These are phyloP conservation scores for Cytospora chrysosperma DNA, from an alignment of 2,329 filamentous ascomycete genomes.

Conservation along the genomic window DNA sequence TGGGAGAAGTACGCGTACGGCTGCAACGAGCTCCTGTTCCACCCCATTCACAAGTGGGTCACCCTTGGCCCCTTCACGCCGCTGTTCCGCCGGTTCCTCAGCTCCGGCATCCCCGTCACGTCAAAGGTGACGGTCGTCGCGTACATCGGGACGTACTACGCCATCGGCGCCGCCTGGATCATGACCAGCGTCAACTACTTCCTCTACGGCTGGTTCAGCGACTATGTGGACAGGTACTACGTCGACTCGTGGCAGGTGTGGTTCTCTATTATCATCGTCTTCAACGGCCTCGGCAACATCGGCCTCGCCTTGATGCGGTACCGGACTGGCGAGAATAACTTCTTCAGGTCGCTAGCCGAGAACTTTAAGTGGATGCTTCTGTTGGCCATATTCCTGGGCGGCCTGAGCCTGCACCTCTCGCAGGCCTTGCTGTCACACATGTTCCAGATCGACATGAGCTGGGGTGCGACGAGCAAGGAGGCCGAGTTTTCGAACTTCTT, in stretches of 20 bases:
- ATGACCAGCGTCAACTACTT: constrained; percentile 75
- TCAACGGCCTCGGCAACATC: constrained; percentile 72
- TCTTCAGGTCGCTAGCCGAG: constrained; percentile 57
- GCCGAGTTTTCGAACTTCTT: constrained; percentile 80
- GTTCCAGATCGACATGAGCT: constrained; percentile 82
- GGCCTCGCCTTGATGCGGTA: constrained; percentile 72
- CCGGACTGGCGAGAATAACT: constrained; percentile 61
- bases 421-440: constrained; percentile 79
- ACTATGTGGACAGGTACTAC: constrained; percentile 77
- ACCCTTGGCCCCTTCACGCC: constrained; percentile 75
- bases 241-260: constrained; percentile 76
- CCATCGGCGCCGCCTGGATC: constrained; percentile 73
- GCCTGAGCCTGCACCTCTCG: constrained; percentile 75
- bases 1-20: constrained; percentile 89
- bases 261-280: constrained; percentile 78
- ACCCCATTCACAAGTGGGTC: constrained; percentile 72
- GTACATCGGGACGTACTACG: constrained; percentile 80
- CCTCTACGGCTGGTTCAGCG: constrained; percentile 73
- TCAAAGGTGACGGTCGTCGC: constrained; percentile 75
- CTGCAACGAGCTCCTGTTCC: constrained; percentile 79
- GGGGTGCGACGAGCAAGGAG: constrained; percentile 84
- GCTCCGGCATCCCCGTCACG: constrained; percentile 70
- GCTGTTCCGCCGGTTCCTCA: constrained; percentile 72
- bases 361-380: constrained; percentile 74
- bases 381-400: constrained; percentile 79